Evolutionary conservation across 768 basidiomycete genomes (phyloP), one percentile per base, ranked within the genome.

Genomic region (Hygrocybe punicea): DNA sequence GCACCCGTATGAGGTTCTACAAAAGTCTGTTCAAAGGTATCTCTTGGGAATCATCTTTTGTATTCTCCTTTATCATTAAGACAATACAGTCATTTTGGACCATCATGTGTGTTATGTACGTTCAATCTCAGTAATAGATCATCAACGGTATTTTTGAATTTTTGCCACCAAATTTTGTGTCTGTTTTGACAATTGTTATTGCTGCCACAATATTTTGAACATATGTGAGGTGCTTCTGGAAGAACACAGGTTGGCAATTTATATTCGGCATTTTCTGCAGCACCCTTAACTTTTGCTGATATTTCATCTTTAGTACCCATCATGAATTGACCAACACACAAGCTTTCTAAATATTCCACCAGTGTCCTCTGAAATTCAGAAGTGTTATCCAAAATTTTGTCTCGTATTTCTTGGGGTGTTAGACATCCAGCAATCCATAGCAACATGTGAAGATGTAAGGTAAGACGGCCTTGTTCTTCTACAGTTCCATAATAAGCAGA

Each of bases 381-480:
- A 23, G 65, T 61, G 3, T 44, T 16, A 23, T 62, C 56, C 24
- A 67, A 46, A 0, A 77, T 2, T 10, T 45, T 49, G 11, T 73
- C 65, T 24, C 66, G 42, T 6, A 75, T 73, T 46, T 74, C 65
- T 49, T 76, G 66, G 3, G 73, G 76, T 4, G 69, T 59, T 0
- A 68, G 42, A 2, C 56, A 56, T 16, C 65, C 63, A 24, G 36
- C 17, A 2, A 77, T 63, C 74, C 75, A 79, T 1, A 77, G 17
- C 1, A 77, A 35, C 29, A 72, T 19, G 58, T 78, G 76, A 2
- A 75, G 40, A 62, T 79, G 77, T 2, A 78, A 49, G 0, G 72
- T 74, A 0, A 73, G 52, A 4, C 67, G 40, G 1, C 74, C 74
- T 60, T 77, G 74, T 55, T 71, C 66, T 53, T 76, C 75, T 49